A percentile compares a stretch with the other conserved stretches of the same genome.
phyloP scores from a whole-genome alignment of 495 filamentous ascomycete species.

The Parachaetomium inaequale region DNA sequence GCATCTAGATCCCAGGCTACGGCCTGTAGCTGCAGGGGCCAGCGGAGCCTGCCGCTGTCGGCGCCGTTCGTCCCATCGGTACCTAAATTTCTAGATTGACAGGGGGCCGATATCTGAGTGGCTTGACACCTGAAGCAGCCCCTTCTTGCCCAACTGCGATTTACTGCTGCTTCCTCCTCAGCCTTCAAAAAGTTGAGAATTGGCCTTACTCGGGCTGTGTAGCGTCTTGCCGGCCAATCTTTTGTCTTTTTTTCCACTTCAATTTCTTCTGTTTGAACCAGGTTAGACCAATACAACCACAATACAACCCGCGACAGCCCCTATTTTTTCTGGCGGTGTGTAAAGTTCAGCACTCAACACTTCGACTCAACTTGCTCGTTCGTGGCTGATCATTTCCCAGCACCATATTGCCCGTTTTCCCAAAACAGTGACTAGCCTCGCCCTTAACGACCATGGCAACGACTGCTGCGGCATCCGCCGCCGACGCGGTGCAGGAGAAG shows the following conservation, averaged over 20 bases:
- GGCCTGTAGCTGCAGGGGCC: neutral
- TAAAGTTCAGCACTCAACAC: neutral
- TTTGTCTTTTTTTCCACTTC: neutral
- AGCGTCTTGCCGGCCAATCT: no score
- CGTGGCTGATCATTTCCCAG: neutral
- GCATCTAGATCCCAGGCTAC: neutral
- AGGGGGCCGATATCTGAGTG: neutral
- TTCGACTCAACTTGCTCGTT: no score
- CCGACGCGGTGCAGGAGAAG: slow-evolving; percentile 43
- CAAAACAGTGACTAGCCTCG: neutral
- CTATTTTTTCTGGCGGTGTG: neutral
- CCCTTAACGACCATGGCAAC: slow-evolving; percentile 31
- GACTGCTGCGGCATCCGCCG: slow-evolving; percentile 13
- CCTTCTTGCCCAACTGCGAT: neutral
- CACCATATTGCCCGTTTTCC: neutral
- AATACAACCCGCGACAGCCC: neutral
- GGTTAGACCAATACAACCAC: neutral
- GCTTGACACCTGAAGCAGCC: no score
- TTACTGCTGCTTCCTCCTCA: neutral
- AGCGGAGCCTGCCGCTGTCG: neutral
- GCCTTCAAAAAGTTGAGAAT: neutral
- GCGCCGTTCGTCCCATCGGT: neutral
- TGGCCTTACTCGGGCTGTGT: neutral
- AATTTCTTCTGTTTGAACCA: neutral
- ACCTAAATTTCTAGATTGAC: neutral